Conservation (phyloP, 352 stramenopile species). For the Pythium brachiatum region DNA sequence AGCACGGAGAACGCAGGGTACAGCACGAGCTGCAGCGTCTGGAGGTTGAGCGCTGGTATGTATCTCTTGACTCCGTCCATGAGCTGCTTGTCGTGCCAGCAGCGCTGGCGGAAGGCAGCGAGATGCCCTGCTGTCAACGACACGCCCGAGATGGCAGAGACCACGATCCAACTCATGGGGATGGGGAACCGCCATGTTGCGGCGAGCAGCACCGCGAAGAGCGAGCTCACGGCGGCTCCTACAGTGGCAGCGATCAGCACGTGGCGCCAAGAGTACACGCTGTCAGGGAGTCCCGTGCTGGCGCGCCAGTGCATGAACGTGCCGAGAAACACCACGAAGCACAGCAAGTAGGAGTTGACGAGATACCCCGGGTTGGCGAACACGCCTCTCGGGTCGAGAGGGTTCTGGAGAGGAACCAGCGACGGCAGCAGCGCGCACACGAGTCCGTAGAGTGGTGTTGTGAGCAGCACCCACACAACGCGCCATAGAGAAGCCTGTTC, state of each 20-base stretch:
- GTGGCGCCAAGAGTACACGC: not conserved
- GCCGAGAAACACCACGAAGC: not conserved
- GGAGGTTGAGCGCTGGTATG: not conserved
- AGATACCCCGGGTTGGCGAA: not conserved
- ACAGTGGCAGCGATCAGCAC: too few species aligned
- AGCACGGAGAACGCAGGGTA: conserved; percentile 26
- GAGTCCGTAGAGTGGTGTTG: not conserved
- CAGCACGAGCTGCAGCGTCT: conserved; percentile 14
- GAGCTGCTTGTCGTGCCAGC: not conserved
- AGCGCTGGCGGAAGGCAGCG: too few species aligned
- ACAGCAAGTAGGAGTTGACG: not conserved
- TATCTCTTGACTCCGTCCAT: not conserved
- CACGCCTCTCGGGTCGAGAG: not conserved
- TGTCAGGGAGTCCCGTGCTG: not conserved
- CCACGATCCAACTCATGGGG: conserved; percentile 9
- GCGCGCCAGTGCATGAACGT: not conserved
- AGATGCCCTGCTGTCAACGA: too few species aligned
- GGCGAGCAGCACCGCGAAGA: not conserved
- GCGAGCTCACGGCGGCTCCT: not conserved
- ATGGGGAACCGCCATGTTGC: conserved; percentile 10
- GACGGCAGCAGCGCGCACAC: conserved; percentile 2
- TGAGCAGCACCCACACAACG: not conserved
- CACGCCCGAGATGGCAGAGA: too few species aligned
- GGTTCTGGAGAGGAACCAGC: conserved; percentile 6
- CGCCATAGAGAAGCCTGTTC: not conserved